phyloP scores from a whole-genome alignment of 192 early-diverging fungal genomes.

The Coemansia sp. region DNA sequence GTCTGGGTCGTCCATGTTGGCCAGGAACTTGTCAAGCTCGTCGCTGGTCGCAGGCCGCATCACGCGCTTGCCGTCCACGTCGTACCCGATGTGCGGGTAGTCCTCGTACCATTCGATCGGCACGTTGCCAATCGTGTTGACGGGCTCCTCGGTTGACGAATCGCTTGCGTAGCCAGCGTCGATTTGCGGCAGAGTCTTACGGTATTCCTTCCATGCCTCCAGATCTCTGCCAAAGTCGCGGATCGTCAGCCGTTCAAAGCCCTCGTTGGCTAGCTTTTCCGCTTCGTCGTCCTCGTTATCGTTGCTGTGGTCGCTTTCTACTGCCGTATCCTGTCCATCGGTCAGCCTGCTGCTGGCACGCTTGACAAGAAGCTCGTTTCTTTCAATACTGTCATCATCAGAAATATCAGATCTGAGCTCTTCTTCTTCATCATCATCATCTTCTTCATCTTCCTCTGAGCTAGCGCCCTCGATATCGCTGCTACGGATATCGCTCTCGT shows the following conservation, averaged over 20 bases:
- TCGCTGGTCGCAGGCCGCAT: conserved; percentile 85
- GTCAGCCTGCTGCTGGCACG: conserved; percentile 55
- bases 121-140: conserved; percentile 93
- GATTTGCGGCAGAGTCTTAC: conserved; percentile 79
- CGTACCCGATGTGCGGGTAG: conserved; percentile 95
- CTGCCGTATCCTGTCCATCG: conserved; percentile 48
- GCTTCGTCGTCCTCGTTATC: conserved; percentile 47
- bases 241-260: conserved; percentile 40
- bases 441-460: conserved; percentile 54
- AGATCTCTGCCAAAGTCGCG: conserved; percentile 48
- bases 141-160: conserved; percentile 83
- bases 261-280: conserved; percentile 37
- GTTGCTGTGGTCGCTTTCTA: conserved; percentile 41
- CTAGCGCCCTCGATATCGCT: conserved; percentile 58
- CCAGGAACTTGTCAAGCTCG: conserved; percentile 91
- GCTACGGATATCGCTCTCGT: conserved; percentile 37
- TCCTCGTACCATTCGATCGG: conserved; percentile 99
- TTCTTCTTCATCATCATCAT: conserved; percentile 52
- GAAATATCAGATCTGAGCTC: conserved; percentile 1
- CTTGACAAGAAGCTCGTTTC: conserved; percentile 21
- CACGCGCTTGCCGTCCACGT: conserved; percentile 90
- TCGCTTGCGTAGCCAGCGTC: conserved; percentile 92
- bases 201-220: conserved; percentile 46
- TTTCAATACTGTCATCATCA: conserved; percentile 25
- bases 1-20: conserved; percentile 89